Evolutionary conservation across 257 asterid species (phyloP).

Genomic region (Solanum bulbocastanum): DNA sequence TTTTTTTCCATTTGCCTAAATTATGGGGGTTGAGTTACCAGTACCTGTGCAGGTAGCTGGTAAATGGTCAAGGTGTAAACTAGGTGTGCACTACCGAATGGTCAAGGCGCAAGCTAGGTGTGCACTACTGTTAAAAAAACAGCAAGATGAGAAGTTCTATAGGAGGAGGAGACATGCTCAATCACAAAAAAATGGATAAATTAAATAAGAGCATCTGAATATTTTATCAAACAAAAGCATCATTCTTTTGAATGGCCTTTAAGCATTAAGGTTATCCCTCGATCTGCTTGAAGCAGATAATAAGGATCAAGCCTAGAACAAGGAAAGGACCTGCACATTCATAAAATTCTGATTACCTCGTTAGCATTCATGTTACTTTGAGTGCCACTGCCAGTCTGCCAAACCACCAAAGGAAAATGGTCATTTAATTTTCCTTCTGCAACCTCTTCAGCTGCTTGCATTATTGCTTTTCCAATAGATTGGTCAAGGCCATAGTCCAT

Average conservation of each 20-base stretch:
- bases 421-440: conserved; percentile 90
- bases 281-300: not conserved
- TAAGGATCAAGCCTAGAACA: not conserved
- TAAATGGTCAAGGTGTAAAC: not conserved
- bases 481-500: conserved; percentile 96
- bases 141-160: not conserved
- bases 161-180: not conserved
- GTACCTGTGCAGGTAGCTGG: not conserved
- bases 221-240: not conserved
- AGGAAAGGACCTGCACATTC: not conserved
- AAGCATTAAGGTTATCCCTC: not conserved
- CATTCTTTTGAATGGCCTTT: not conserved
- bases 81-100: not conserved
- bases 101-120: not conserved
- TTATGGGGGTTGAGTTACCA: not conserved
- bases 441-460: conserved; percentile 98
- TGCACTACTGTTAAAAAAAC: not conserved
- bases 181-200: not conserved
- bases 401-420: conserved; percentile 94
- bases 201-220: not conserved
- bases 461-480: conserved; percentile 77
- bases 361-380: conserved; percentile 99
- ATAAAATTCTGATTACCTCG: conserved; percentile 46
- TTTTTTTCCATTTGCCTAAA: not conserved
- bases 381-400: conserved; percentile 99